Evolutionary conservation across 805 yeast genomes (phyloP).

Genomic region (Saccharomycopsis oosterbeekiorum): DNA sequence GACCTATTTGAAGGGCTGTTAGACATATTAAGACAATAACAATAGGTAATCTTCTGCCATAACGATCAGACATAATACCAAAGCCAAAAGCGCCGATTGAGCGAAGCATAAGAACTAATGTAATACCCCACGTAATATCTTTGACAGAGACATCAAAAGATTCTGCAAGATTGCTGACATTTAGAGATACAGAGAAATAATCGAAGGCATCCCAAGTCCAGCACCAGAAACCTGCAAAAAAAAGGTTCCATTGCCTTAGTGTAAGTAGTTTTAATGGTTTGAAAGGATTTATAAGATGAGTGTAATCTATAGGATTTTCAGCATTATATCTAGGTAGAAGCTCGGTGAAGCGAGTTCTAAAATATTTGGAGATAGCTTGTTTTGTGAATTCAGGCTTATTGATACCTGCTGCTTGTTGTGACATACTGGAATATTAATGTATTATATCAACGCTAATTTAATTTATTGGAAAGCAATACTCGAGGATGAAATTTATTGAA

Average conservation of each 20-base stretch:
- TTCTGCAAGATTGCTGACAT: slow-evolving; percentile 41
- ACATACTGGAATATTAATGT: background rate
- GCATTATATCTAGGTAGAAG: background rate
- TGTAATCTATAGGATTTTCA: background rate
- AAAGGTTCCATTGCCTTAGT: slow-evolving; percentile 43
- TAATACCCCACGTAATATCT: slow-evolving; percentile 62
- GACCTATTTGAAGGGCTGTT: slow-evolving; percentile 48
- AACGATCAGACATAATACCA: slow-evolving; percentile 49
- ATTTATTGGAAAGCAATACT: no score
- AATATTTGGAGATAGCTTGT: background rate
- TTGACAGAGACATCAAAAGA: slow-evolving; percentile 35
- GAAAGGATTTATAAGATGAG: slow-evolving; percentile 18
- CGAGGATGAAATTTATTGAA: no score
- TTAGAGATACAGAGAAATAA: slow-evolving; percentile 52
- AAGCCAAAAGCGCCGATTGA: slow-evolving; percentile 54
- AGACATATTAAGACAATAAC: slow-evolving; percentile 36
- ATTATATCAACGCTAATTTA: no score
- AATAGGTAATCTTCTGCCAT: slow-evolving; percentile 54
- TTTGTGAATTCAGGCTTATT: background rate
- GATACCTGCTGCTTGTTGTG: background rate
- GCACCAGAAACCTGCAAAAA: slow-evolving; percentile 48
- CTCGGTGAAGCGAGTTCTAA: slow-evolving; percentile 3
- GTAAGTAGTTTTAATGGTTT: slow-evolving; percentile 31
- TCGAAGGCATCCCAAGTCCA: slow-evolving; percentile 73
- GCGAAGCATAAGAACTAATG: slow-evolving; percentile 58